These are phyloP conservation scores for Lactarius hatsudake DNA, from an alignment of 768 basidiomycete genomes.

Conservation along the genomic window DNA sequence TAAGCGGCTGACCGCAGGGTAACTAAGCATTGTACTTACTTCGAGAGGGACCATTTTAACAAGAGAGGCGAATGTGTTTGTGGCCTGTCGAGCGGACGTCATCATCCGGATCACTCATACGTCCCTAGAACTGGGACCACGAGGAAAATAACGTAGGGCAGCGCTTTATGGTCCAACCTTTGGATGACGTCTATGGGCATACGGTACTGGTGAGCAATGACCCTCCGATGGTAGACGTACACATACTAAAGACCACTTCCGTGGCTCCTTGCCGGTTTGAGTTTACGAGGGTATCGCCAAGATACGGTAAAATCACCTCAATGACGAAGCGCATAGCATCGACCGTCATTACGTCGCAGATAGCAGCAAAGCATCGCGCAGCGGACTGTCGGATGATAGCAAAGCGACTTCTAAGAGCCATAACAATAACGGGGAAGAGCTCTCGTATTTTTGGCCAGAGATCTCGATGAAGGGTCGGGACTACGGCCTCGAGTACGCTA, in stretches of 20 bases:
- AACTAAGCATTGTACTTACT: constrained; percentile 43
- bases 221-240: constrained; percentile 7
- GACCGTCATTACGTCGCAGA: constrained; percentile 82
- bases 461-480: constrained; percentile 67
- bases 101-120: constrained; percentile 95
- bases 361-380: constrained; percentile 80
- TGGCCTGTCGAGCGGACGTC: constrained; percentile 89
- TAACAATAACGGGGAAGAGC: constrained; percentile 72
- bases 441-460: constrained; percentile 67
- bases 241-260: constrained; percentile 89
- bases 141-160: constrained; percentile 96
- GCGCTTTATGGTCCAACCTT: constrained; percentile 85
- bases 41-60: constrained; percentile 99
- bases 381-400: constrained; percentile 89
- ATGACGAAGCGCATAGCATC: constrained; percentile 91
- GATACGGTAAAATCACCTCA: constrained; percentile 73
- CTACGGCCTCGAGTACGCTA: constrained; percentile 82
- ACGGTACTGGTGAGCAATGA: constrained; percentile 24
- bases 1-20: not conserved
- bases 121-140: constrained; percentile 92
- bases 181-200: constrained; percentile 76
- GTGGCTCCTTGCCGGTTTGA: constrained; percentile 85
- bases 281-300: constrained; percentile 73
- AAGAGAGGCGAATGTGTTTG: constrained; percentile 95
- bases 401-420: constrained; percentile 80